Conservation (phyloP, 2,329 filamentous ascomycete genomes). For the Seiridium cupressi region DNA sequence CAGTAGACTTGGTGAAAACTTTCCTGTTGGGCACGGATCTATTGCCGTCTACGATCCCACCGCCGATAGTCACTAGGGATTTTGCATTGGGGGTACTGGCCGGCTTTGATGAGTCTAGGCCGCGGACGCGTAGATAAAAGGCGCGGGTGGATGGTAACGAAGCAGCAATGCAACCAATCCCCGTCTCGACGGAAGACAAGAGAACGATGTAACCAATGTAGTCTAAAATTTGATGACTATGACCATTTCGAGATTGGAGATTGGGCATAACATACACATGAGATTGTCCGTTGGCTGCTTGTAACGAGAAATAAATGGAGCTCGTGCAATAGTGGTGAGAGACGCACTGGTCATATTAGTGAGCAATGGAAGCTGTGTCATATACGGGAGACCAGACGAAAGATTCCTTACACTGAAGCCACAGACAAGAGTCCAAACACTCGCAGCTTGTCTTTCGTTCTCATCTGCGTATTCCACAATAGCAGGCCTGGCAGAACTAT, state of each 20-base stretch:
- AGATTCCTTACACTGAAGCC: constrained; percentile 30
- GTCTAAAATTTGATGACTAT: constrained; percentile 3
- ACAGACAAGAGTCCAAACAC: constrained; percentile 1
- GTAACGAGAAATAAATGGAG: constrained; percentile 11
- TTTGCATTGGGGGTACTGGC: neutral
- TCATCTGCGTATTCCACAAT: neutral
- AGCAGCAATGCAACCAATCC: constrained; percentile 14
- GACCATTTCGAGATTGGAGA: neutral
- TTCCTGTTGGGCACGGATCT: neutral
- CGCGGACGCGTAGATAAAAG: constrained; percentile 7
- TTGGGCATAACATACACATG: constrained; percentile 10
- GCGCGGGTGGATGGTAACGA: constrained; percentile 13
- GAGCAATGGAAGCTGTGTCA: neutral
- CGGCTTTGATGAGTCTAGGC: neutral
- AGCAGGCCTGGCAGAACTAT: neutral
- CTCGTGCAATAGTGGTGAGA: constrained; percentile 13
- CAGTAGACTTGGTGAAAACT: constrained; percentile 13
- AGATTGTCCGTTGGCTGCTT: neutral
- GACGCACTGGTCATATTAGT: constrained; percentile 11
- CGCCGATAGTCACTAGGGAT: constrained; percentile 11
- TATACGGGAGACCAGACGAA: neutral
- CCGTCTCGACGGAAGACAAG: constrained; percentile 14
- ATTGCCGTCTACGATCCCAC: neutral
- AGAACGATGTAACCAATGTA: constrained; percentile 11
- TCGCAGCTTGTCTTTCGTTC: neutral